Evolutionary conservation across 495 filamentous ascomycete genomes (phyloP), one percentile per base, ranked within the genome.

Genomic region (Platismatia glauca): DNA sequence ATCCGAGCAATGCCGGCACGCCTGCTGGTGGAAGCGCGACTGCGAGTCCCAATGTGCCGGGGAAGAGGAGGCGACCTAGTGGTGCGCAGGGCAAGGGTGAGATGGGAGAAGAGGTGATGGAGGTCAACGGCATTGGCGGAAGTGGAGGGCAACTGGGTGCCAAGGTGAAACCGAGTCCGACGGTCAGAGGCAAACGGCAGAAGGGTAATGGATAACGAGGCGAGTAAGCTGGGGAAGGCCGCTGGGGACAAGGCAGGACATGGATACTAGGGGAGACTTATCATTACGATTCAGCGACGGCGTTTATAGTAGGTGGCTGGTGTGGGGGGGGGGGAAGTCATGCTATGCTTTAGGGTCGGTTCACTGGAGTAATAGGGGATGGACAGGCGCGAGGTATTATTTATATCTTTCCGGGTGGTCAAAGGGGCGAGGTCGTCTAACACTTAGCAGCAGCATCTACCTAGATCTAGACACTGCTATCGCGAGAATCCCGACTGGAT

Each of bases 41-140:
- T 70, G 93, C 91, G 5, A 95, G 90, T 59, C 91, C 91, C 13
- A 88, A 86, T 60, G 84, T 86, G 38, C 85, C 81, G 55, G 92
- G 94, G 75, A 84, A 90, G 62, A 80, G 91, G 61, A 78, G 90
- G 46, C 77, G 86, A 13, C 91, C 89, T 63, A 67, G 68, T 38
- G 83, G 83, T 62, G 89, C 92, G 22, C 83, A 83, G 27, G 76
- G 71, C 58, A 72, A 66, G 56, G 73, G 70, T 7, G 56, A 31
- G 4, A 55, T 22, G 8, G 60, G 53, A 38, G 60, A 62, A 6
- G 60, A 62, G 29, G 55, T 57, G 18, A 71, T 76, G 5, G 79
- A 79, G 43, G 69, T 81, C 35, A 84, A 85, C 62, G 81, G 81
- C 31, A 70, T 75, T 27, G 72, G 68, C 33, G 64, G 69, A 39